Conservation (phyloP, 2,329 filamentous ascomycete species). For the Leptoxyphium fumago region DNA sequence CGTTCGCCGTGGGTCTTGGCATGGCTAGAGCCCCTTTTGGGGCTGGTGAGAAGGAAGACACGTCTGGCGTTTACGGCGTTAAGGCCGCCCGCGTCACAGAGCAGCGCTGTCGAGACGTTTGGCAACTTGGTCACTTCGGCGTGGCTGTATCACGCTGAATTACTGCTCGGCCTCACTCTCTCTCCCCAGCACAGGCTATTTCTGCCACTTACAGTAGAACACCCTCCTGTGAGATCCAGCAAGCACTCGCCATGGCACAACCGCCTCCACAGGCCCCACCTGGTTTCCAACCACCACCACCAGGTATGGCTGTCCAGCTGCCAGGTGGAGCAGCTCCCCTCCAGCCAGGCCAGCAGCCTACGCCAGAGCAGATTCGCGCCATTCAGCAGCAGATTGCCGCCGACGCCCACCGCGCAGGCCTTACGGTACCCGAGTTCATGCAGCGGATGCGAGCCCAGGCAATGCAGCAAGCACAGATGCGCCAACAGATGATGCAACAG, state of each 20-base stretch:
- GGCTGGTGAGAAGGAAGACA: neutral
- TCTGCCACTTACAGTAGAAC: too few relatives aligned
- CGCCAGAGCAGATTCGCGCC: slow-evolving; percentile 68
- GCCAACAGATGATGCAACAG: slow-evolving; percentile 28
- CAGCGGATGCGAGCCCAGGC: slow-evolving; percentile 38
- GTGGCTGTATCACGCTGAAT: too few relatives aligned
- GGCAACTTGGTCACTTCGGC: neutral
- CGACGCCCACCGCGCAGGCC: slow-evolving; percentile 71
- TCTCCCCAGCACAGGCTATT: too few relatives aligned
- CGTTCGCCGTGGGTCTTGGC: neutral
- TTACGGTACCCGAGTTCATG: slow-evolving; percentile 75
- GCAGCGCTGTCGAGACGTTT: neutral
- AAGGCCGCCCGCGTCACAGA: neutral
- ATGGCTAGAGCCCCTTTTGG: neutral
- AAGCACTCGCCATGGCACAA: slow-evolving; percentile 6
- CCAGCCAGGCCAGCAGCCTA: slow-evolving; percentile 40
- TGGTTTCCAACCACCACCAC: slow-evolving; percentile 2
- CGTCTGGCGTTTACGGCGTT: neutral
- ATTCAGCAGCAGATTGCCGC: slow-evolving; percentile 73
- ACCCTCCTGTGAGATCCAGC: too few relatives aligned
- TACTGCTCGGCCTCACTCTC: too few relatives aligned
- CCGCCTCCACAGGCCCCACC: slow-evolving; percentile 1
- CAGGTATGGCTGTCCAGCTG: neutral
- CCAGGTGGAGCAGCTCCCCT: slow-evolving; percentile 3
- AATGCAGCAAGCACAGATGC: slow-evolving; percentile 40